phyloP scores from a whole-genome alignment of 2,329 filamentous ascomycete genomes.

The Ophiostoma angusticollis region DNA sequence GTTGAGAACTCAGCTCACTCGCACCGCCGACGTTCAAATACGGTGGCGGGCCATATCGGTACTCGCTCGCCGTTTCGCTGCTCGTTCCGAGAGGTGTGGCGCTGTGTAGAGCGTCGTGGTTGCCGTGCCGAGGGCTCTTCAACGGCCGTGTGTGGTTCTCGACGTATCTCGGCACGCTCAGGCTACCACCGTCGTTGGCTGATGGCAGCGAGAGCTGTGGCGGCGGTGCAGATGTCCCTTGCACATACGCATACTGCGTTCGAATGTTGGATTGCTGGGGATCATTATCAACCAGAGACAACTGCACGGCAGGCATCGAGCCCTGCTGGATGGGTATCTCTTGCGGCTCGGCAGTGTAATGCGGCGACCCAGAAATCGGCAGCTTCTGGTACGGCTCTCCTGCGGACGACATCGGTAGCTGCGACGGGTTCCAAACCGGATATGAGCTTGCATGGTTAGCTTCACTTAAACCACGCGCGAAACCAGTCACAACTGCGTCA shows the following conservation, averaged over 20 bases:
- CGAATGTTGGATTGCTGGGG: conserved; percentile 34
- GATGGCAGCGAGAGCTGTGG: conserved; percentile 35
- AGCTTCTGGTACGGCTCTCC: conserved; percentile 41
- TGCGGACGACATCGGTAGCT: conserved; percentile 27
- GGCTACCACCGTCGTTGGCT: conserved; percentile 26
- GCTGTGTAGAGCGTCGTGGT: conserved; percentile 41
- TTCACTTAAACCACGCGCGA: conserved; percentile 19
- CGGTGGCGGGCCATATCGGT: conserved; percentile 40
- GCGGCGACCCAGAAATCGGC: conserved; percentile 34
- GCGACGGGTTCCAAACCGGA: conserved; percentile 40
- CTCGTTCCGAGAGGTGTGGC: conserved; percentile 31
- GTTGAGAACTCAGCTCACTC: conserved; percentile 24
- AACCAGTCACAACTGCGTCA: conserved; percentile 22
- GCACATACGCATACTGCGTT: conserved; percentile 43
- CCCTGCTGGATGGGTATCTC: conserved; percentile 41
- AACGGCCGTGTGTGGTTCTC: conserved; percentile 40
- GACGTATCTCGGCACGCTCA: conserved; percentile 44
- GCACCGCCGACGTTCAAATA: conserved; percentile 24
- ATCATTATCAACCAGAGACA: conserved; percentile 37
- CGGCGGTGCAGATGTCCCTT: conserved; percentile 36
- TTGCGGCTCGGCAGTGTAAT: conserved; percentile 37
- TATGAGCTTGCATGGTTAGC: conserved; percentile 33
- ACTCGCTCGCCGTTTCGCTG: conserved; percentile 39
- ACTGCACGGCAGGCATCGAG: conserved; percentile 40
- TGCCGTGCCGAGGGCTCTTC: conserved; percentile 43